Conservation (phyloP, 352 stramenopile species). For the Blastocystis sp. region DNA sequence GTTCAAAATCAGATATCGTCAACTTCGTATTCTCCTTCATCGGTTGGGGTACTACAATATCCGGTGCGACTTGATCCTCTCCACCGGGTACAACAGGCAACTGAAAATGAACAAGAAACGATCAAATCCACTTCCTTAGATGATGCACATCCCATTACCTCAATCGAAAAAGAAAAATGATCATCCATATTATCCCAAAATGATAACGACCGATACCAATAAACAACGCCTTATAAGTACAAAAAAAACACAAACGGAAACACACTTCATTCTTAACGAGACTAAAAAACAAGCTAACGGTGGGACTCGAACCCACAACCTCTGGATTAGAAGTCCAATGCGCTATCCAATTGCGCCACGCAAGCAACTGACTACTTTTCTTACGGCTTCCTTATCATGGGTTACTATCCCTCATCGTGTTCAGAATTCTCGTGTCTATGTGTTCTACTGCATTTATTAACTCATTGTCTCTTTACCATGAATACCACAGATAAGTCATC, state of each 20-base stretch:
- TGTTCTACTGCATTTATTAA: no score
- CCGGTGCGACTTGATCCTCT: neutral
- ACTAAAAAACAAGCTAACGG: slow-evolving; percentile 24
- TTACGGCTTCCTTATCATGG: no score
- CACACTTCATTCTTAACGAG: no score
- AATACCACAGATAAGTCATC: no score
- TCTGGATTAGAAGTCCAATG: slow-evolving; percentile 21
- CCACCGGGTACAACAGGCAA: neutral
- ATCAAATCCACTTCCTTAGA: neutral
- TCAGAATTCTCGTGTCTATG: no score
- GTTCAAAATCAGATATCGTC: slow-evolving; percentile 78
- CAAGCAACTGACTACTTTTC: no score
- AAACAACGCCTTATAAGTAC: no score
- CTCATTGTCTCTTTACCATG: no score
- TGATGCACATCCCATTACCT: neutral
- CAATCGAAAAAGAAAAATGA: neutral
- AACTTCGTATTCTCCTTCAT: slow-evolving; percentile 67
- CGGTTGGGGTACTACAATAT: slow-evolving; percentile 11
- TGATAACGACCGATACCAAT: no score
- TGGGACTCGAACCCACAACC: slow-evolving; percentile 18
- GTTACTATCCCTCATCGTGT: no score
- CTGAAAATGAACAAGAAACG: neutral
- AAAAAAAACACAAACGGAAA: no score
- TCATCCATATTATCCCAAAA: neutral
- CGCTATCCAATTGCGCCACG: slow-evolving; percentile 28